Evolutionary conservation across 352 stramenopile species (phyloP).

Genomic region (Phytopythium chamaehyphon): DNA sequence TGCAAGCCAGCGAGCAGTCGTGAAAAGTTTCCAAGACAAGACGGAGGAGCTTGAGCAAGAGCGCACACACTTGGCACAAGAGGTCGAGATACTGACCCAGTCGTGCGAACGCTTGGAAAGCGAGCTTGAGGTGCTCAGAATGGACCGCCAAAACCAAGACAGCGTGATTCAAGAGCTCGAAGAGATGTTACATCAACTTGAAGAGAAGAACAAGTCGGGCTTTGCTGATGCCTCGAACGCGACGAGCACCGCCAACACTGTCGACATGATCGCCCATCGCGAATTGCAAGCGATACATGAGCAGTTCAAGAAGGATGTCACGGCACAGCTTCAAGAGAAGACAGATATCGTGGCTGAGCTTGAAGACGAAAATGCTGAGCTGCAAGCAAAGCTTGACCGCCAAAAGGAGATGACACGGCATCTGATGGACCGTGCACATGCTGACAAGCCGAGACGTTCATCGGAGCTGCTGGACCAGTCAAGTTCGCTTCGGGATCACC

Average conservation of each 20-base stretch:
- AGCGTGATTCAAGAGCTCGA: slow-evolving; percentile 34
- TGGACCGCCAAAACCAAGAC: slow-evolving; percentile 48
- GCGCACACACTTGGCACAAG: slow-evolving; percentile 16
- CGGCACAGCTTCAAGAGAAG: slow-evolving; percentile 26
- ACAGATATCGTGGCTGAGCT: slow-evolving; percentile 25
- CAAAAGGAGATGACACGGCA: slow-evolving; percentile 45
- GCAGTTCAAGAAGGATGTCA: slow-evolving; percentile 30
- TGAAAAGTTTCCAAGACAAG: slow-evolving; percentile 18
- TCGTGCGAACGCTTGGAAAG: slow-evolving; percentile 23
- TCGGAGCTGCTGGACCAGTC: slow-evolving; percentile 11
- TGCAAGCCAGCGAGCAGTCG: slow-evolving; percentile 18
- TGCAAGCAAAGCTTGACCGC: slow-evolving; percentile 59
- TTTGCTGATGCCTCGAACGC: slow-evolving; percentile 3
- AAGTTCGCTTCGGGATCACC: slow-evolving; percentile 8
- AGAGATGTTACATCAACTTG: slow-evolving; percentile 25
- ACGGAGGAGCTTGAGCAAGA: slow-evolving; percentile 22
- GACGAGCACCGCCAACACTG: slow-evolving; percentile 11
- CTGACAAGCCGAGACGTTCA: slow-evolving; percentile 21
- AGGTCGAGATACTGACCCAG: slow-evolving; percentile 18
- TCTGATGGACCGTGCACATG: slow-evolving; percentile 33
- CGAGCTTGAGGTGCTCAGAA: slow-evolving; percentile 30
- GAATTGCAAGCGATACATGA: slow-evolving; percentile 33
- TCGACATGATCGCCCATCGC: slow-evolving; percentile 19
- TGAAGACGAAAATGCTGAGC: slow-evolving; percentile 46
- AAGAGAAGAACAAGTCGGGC: slow-evolving; percentile 16